Evolutionary conservation across 2,329 filamentous ascomycete genomes (phyloP).

Genomic region (Endoconidiophora polonica): DNA sequence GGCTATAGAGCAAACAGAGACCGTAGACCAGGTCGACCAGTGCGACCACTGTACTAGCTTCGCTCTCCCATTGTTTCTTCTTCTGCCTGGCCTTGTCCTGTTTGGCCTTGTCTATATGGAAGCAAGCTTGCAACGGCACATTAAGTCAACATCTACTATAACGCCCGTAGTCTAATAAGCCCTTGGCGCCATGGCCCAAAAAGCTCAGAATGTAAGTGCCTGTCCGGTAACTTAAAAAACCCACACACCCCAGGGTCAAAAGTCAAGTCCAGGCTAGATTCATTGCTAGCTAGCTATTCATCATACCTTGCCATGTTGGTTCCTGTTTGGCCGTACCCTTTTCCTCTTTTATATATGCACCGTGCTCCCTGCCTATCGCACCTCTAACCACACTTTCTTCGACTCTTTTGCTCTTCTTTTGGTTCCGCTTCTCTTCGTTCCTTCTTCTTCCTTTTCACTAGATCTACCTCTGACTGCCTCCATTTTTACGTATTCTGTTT

Average conservation of each 20-base stretch:
- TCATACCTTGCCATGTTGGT: neutral
- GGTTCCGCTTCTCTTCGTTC: slow-evolving; percentile 1
- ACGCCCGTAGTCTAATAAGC: slow-evolving; percentile 1
- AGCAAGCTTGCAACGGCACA: neutral
- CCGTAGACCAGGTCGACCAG: no score
- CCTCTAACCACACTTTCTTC: neutral
- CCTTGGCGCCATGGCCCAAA: slow-evolving; percentile 12
- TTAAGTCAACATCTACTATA: neutral
- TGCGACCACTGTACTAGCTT: neutral
- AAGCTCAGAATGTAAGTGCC: slow-evolving; percentile 13
- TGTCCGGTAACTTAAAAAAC: slow-evolving; percentile 6
- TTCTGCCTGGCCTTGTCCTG: neutral
- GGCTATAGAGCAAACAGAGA: no score
- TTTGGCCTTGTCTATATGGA: neutral
- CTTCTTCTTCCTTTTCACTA: slow-evolving; percentile 6
- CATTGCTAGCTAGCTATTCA: neutral
- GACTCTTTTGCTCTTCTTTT: neutral
- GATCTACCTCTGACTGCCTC: slow-evolving; percentile 1
- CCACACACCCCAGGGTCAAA: neutral
- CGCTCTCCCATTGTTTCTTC: neutral
- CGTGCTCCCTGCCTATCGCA: neutral
- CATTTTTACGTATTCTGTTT: slow-evolving; percentile 2
- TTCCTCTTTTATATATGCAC: slow-evolving; percentile 2
- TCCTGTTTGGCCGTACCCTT: slow-evolving; percentile 1
- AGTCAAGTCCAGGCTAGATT: neutral